These are phyloP conservation scores for Fusarium tjaetaba DNA, from an alignment of 2,329 filamentous ascomycete species.

Conservation along the genomic window DNA sequence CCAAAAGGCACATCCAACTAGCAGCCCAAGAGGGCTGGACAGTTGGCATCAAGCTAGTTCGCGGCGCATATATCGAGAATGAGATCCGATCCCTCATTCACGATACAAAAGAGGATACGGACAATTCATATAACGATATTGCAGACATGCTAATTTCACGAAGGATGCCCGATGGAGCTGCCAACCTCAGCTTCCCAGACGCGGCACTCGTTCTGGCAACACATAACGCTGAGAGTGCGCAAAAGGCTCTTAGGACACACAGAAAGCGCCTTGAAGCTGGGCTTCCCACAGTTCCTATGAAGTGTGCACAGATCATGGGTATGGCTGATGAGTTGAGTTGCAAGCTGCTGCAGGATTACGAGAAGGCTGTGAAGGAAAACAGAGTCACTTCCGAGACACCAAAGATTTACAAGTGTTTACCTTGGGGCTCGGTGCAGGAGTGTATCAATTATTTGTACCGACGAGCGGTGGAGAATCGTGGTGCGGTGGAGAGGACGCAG, in stretches of 20 bases:
- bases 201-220: conserved; percentile 63
- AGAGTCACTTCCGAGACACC: conserved; percentile 31
- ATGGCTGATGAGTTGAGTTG: conserved; percentile 68
- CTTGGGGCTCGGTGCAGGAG: conserved; percentile 52
- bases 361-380: conserved; percentile 21
- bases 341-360: conserved; percentile 54
- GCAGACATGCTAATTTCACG: conserved; percentile 57
- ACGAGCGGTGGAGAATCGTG: conserved; percentile 52
- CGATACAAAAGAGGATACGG: conserved; percentile 62
- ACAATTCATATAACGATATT: conserved; percentile 60
- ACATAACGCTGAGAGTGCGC: conserved; percentile 58
- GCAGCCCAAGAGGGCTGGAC: conserved; percentile 61
- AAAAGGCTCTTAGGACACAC: conserved; percentile 56
- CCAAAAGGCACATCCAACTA: conserved; percentile 56
- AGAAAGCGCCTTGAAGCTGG: conserved; percentile 49
- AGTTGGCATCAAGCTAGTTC: conserved; percentile 65
- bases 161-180: conserved; percentile 24
- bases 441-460: conserved; percentile 52
- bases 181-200: conserved; percentile 50
- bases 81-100: conserved; percentile 61
- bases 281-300: conserved; percentile 48
- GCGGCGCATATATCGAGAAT: conserved; percentile 64
- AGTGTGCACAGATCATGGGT: conserved; percentile 64
- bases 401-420: conserved; percentile 51
- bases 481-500: conserved; percentile 48